Evolutionary conservation across 352 stramenopile genomes (phyloP), one percentile per base, ranked within the genome.

Genomic region (Thalassiosira livingstoniorum): DNA sequence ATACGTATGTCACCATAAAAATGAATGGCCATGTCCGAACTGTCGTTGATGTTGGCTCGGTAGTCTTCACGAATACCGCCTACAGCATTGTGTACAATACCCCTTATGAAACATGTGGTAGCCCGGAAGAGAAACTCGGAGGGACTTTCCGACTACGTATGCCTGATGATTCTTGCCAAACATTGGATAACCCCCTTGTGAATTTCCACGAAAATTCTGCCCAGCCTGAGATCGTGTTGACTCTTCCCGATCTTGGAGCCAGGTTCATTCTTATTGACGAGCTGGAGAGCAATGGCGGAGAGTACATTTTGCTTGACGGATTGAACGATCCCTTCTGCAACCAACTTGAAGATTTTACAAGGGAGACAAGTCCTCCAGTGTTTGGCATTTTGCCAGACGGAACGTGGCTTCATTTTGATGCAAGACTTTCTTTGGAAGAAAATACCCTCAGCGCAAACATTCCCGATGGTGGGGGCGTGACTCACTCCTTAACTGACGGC

Each of bases 321-420:
- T 55, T 90, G 57, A 74, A 54, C 62, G 83, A 87, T 53, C 7
- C 34, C 27, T 35, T 80, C 29, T 91, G 85, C 60, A 35, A 75
- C 51, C 67, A 69, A 18, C 63, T 91, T 21, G 77, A 74, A 76
- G 85, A 83, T 80, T 47, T 91, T 1, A 82, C 70, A 34, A 78
- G 87, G 47, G 77, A 87, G 82, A 72, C 55, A 37, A 82, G 86
- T 73, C 2, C 75, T 21, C 78, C 86, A 58, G 47, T 58, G 11
- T 58, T 58, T 58, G 47, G 45, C 32, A 15, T 76, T 39, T 34
- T 90, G 4, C 67, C 62, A n/a, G 84, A 88, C 79, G 80, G 78
- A 13, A 81, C 72, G 29, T 90, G 73, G 67, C 71, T 90, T n/a
- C 58, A 82, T 29, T 90, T 80, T 69, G 83, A 89, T 80, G 76